Evolutionary conservation across 192 early-diverging fungal genomes (phyloP), one percentile per base, ranked within the genome.

Genomic region (Entophlyctis luteolus): DNA sequence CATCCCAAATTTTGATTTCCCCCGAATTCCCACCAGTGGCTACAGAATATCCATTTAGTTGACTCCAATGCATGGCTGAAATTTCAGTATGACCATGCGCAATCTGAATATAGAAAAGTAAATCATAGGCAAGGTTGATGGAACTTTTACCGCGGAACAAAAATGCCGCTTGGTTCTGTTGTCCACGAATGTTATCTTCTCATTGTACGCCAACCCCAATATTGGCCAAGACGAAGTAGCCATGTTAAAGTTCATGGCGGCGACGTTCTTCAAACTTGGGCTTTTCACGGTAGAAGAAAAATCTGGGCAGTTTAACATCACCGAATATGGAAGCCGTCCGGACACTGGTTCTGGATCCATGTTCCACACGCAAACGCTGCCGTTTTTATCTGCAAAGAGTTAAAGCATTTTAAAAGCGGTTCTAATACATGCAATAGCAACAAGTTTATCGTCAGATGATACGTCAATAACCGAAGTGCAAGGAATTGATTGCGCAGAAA

Each of bases 361-460:
- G 25, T 63, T 63, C 62, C 62, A 63, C 10, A 63, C 22, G 50
- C 50, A 63, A 1, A 42, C 46, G 32, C 62, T 63, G 12, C 62
- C 62, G 25, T 63, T 63, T 50, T 31, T 14, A 32, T 63, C 55
- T 57, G 55, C 33, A 25, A 25, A 1, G 31, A 57, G 14, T 34
- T 8, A 35, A n/a, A 57, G 18, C 55, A 53, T 12, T 1, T 27
- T 27, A 25, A 53, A 1, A 35, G 3, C 22, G 16, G 33, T 18
- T 57, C 25, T 8, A 42, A 12, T 42, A 57, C 55, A 63, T 6
- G 62, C 8, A 1, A 63, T n/a, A 12, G 62, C 62, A 63, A 63
- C 48, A n/a, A 63, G n/a, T 32, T 31, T 16, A 50, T 63, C 62
- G 33, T 63, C 33, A 10, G 25, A 8, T n/a, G 62, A 63, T 29